A percentile compares a stretch with the other conserved stretches of the same genome.
phyloP scores from a whole-genome alignment of 2,329 filamentous ascomycete species.

The Alternaria sp. region DNA sequence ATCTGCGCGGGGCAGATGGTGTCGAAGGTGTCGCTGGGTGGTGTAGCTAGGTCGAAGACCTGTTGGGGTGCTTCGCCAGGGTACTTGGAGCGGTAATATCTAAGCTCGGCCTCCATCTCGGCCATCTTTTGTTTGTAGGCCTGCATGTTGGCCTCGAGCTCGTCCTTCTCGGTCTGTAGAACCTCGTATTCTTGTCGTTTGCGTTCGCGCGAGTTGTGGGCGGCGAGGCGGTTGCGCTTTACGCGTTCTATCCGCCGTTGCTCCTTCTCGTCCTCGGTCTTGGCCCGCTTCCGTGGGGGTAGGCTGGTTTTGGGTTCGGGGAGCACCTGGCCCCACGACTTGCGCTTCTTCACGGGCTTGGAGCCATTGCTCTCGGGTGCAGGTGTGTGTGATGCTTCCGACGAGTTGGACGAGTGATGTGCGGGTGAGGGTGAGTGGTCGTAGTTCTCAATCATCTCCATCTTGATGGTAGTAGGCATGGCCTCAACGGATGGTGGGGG shows the following conservation, averaged over 20 bases:
- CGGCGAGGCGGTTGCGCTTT: conserved; percentile 92
- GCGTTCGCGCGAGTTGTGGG: conserved; percentile 94
- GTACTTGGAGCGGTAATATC: conserved; percentile 45
- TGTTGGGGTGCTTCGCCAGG: conserved; percentile 38
- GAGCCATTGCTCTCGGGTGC: conserved; percentile 31
- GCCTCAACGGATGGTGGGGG: conserved; percentile 34
- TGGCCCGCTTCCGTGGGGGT: conserved; percentile 94
- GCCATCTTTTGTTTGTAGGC: conserved; percentile 59
- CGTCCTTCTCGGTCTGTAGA: conserved; percentile 70
- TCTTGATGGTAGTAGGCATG: conserved; percentile 50
- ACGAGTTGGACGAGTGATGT: conserved; percentile 26
- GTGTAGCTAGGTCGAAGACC: conserved; percentile 33
- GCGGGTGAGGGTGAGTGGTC: conserved; percentile 34
- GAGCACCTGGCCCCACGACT: conserved; percentile 98
- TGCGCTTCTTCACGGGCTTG: conserved; percentile 88
- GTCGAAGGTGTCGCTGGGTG: conserved; percentile 33
- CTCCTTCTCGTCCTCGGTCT: conserved; percentile 99
- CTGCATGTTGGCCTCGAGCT: conserved; percentile 71
- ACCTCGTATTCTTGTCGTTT: conserved; percentile 91
- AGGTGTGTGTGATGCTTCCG: conserved; percentile 31
- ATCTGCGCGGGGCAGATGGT: conserved; percentile 49
- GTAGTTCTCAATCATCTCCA: conserved; percentile 51
- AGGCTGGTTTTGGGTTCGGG: conserved; percentile 97
- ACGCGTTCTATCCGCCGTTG: conserved; percentile 97
- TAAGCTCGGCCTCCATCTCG: conserved; percentile 60